Conservation (phyloP, 2,329 filamentous ascomycete species). For the Colletotrichum aenigma region DNA sequence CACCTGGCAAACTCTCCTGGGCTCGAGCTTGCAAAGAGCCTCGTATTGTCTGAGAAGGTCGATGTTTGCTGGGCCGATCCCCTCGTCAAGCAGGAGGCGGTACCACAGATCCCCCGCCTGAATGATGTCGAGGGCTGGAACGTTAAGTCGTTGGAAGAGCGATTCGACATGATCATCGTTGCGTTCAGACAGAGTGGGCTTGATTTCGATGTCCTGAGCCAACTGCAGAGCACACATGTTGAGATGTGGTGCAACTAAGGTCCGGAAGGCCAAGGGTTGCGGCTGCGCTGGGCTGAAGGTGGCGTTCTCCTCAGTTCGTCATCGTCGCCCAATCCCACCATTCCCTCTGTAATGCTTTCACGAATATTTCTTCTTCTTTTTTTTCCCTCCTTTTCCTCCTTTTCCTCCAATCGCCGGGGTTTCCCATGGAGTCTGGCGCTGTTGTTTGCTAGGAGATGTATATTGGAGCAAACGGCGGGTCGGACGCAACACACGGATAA, state of each 20-base stretch:
- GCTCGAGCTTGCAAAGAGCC: conserved; percentile 42
- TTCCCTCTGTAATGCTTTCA: background rate
- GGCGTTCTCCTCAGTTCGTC: background rate
- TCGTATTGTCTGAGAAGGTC: conserved; percentile 38
- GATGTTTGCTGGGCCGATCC: conserved; percentile 50
- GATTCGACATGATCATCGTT: conserved; percentile 48
- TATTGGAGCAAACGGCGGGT: background rate
- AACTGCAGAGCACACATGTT: conserved; percentile 35
- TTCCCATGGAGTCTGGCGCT: background rate
- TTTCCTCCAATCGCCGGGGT: background rate
- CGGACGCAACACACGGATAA: background rate
- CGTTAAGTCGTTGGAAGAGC: conserved; percentile 32
- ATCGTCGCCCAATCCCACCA: background rate
- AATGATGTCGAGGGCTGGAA: conserved; percentile 40
- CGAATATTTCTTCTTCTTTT: background rate
- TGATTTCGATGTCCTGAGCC: conserved; percentile 41
- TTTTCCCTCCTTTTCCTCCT: background rate
- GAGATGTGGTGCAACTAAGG: conserved; percentile 41
- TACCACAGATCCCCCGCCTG: conserved; percentile 44
- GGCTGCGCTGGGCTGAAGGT: background rate
- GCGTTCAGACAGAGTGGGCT: conserved; percentile 46
- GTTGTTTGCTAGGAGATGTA: background rate
- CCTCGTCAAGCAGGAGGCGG: conserved; percentile 42
- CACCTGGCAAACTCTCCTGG: conserved; percentile 53
- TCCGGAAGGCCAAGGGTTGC: background rate